Evolutionary conservation across 2,329 filamentous ascomycete species (phyloP), one percentile per base, ranked within the genome.

Genomic region (Fusarium mexicanum): DNA sequence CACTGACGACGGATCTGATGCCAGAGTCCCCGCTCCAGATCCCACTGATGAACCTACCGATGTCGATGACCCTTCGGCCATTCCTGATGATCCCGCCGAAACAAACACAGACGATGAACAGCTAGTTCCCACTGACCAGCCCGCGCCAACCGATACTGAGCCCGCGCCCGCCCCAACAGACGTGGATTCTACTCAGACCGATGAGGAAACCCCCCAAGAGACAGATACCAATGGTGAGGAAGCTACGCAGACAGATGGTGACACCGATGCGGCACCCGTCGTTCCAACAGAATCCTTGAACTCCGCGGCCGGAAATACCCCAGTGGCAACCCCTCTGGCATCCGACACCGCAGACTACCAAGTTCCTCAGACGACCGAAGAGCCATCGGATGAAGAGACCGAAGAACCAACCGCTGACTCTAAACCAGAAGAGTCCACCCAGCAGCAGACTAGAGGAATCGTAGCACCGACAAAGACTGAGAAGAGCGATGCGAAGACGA

Each of bases 141-240:
- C 58, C 8, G 41, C n/a, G 5, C 29, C 41, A 37, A 54, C 58
- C 5, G 37, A 40, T 14, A 31, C 22, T 8, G 24, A 24, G 6
- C n/a, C 41, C 24, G 43, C 31, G 3, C 61, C 64, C 4, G n/a
- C 38, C 4, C 9, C 40, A 8, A 31, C 38, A 22, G 62, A 44
- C 16, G 20, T 11, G 3, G 50, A 38, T 8, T 31, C 35, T 7
- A 48, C 43, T 17, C 40, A 35, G 18, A 35, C 47, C 12, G 20
- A 33, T 11, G 40, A 33, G 0, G 26, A 47, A 2, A 58, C 16
- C 5, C 22, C 43, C 9, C 62, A 67, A 11, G 40, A 44, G 6
- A 67, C 62, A 35, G 24, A 57, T n/a, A 35, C 59, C 31, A 65
- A 66, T n/a, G 64, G 61, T 65, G 61, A 66, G 64, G 61, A 66